These are phyloP conservation scores for Comarum palustre DNA, from an alignment of 306 rosid species.

Conservation along the genomic window DNA sequence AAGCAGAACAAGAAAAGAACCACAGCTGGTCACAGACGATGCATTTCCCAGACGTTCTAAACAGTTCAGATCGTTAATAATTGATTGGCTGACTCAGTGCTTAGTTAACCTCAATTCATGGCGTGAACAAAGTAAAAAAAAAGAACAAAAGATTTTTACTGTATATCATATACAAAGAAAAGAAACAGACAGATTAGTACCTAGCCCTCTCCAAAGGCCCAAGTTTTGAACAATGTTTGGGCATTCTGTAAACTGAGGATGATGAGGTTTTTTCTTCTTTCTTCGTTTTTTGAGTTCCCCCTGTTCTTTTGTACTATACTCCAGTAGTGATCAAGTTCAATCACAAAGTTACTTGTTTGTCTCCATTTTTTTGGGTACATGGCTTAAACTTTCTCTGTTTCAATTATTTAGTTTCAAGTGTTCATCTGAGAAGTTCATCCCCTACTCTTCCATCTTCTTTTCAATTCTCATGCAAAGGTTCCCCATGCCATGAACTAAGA, in stretches of 20 bases:
- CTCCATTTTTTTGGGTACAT: neutral
- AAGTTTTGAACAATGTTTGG: slow-evolving; percentile 46
- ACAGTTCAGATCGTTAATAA: slow-evolving; percentile 3
- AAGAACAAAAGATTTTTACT: slow-evolving; percentile 15
- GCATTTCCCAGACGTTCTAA: slow-evolving; percentile 75
- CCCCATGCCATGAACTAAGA: neutral
- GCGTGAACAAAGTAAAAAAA: neutral
- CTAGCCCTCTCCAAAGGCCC: slow-evolving; percentile 82
- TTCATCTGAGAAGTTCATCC: neutral
- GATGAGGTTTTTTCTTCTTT: slow-evolving; percentile 56
- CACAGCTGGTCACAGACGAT: slow-evolving; percentile 63
- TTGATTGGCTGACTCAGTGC: slow-evolving; percentile 12
- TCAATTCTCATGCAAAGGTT: slow-evolving; percentile 17
- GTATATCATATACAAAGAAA: slow-evolving; percentile 27
- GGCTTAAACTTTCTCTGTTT: neutral
- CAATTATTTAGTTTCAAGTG: neutral
- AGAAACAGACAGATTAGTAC: slow-evolving; percentile 25
- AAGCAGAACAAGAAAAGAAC: slow-evolving; percentile 52
- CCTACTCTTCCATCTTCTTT: neutral
- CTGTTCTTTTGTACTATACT: slow-evolving; percentile 36
- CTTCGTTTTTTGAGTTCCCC: slow-evolving; percentile 1
- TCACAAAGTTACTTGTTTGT: slow-evolving; percentile 18
- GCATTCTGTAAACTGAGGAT: slow-evolving; percentile 53
- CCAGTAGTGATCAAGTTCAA: slow-evolving; percentile 28
- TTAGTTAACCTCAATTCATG: slow-evolving; percentile 19